Evolutionary conservation across 768 basidiomycete species (phyloP), one percentile per base, ranked within the genome.

Genomic region (Suillus tomentosus): DNA sequence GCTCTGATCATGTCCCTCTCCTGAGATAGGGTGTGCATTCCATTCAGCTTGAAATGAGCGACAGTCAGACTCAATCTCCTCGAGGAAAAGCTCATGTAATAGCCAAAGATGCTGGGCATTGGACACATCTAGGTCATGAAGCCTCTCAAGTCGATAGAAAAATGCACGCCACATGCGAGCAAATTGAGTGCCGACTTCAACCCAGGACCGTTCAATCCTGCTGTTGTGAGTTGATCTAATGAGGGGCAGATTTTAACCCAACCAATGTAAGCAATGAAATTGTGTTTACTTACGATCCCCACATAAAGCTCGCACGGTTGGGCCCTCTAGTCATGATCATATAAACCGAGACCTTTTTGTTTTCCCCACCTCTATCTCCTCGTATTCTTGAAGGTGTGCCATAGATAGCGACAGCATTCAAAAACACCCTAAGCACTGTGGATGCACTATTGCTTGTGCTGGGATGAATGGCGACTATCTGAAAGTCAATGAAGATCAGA

Each of bases 261-360:
- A n/a, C n/a, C n/a, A n/a, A n/a, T n/a, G n/a, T n/a, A n/a, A n/a
- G n/a, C n/a, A n/a, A n/a, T n/a, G n/a, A n/a, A n/a, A n/a, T n/a
- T n/a, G n/a, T n/a, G n/a, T n/a, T n/a, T n/a, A n/a, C n/a, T 31
- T 51, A 72, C 67, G 56, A 34, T 19, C 69, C 70, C 72, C 71
- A 75, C 37, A 78, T 74, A 51, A 72, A 76, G 5, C 70, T 71
- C 31, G 68, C 76, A 13, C 73, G 63, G 40, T 74, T 71, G 0
- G 68, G 64, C 3, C 81, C 79, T 9, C 69, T 63, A 0, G 42
- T 19, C 43, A 75, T 45, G n/a, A 79, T 74, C 79, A 81, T 81
- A 22, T 64, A 74, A 0, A 73, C 57, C 3, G 79, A 72, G 10
- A 77, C 72, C 14, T 42, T 42, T 7, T 40, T 40, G 4, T 40